phyloP scores from a whole-genome alignment of 306 rosid genomes.

The Amphicarpaea edgeworthii region DNA sequence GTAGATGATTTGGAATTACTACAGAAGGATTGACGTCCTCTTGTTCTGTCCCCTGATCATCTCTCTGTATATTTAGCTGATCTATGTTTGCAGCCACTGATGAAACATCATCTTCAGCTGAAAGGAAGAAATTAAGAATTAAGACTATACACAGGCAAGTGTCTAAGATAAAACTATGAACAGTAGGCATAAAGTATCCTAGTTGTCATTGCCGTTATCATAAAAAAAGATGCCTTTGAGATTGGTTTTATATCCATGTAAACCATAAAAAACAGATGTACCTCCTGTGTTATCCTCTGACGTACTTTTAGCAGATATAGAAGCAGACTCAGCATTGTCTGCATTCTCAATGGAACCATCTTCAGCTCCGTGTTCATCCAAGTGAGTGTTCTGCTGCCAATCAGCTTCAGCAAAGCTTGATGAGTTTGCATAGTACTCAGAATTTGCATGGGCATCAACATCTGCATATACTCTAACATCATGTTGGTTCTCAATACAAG shows the following conservation, averaged over 20 bases:
- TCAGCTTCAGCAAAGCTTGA: constrained; percentile 53
- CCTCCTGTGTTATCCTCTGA: constrained; percentile 69
- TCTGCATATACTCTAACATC: constrained; percentile 55
- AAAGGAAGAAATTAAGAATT: constrained; percentile 25
- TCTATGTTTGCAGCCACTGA: constrained; percentile 72
- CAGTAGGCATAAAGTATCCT: neutral
- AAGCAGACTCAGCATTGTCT: constrained; percentile 58
- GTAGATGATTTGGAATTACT: constrained; percentile 87
- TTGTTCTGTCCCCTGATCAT: constrained; percentile 62
- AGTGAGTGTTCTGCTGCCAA: constrained; percentile 56
- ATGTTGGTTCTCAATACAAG: constrained; percentile 74
- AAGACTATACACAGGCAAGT: neutral
- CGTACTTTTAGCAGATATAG: constrained; percentile 62
- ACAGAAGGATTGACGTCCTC: constrained; percentile 77
- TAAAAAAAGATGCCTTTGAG: constrained; percentile 55
- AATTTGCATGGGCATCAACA: constrained; percentile 55
- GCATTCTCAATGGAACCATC: constrained; percentile 61
- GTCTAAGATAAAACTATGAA: constrained; percentile 7
- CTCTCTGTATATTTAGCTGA: constrained; percentile 64
- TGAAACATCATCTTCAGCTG: constrained; percentile 73
- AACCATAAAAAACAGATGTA: constrained; percentile 59
- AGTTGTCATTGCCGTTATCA: constrained; percentile 49
- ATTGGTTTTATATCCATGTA: constrained; percentile 58
- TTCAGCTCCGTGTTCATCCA: constrained; percentile 67
- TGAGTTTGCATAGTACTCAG: constrained; percentile 57